Percentiles rank a stretch among this genome's conserved stretches.
Conservation (phyloP, 495 filamentous ascomycete species). For the Trichocladium antarcticum region DNA sequence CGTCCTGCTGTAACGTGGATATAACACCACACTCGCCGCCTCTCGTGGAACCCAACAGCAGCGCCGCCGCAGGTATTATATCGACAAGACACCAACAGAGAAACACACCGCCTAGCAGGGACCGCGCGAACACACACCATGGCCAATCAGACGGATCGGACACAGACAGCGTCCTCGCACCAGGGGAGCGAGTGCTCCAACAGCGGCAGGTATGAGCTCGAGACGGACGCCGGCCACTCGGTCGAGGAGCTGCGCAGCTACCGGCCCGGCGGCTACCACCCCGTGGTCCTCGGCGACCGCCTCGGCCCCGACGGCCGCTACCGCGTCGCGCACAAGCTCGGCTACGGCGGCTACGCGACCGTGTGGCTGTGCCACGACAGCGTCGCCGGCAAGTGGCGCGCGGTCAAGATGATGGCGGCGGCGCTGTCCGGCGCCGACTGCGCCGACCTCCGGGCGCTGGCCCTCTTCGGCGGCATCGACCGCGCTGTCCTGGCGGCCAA, state of each 20-base stretch:
- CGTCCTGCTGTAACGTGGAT: too few relatives aligned
- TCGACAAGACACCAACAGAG: too few relatives aligned
- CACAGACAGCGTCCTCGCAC: too few relatives aligned
- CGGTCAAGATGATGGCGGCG: conserved; percentile 21
- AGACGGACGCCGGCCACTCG: not conserved
- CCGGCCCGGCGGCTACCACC: conserved; percentile 31
- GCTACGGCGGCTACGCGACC: conserved; percentile 40
- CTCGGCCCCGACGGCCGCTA: conserved; percentile 31
- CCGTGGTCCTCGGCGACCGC: conserved; percentile 37
- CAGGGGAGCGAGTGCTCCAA: too few relatives aligned
- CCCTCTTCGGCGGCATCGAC: not conserved
- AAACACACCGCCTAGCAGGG: too few relatives aligned
- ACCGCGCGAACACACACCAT: too few relatives aligned
- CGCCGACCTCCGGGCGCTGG: conserved; percentile 12
- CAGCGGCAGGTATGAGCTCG: not conserved
- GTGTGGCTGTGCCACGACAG: conserved; percentile 46
- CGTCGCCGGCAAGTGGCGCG: conserved; percentile 13
- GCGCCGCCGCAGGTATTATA: too few relatives aligned
- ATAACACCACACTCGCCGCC: too few relatives aligned
- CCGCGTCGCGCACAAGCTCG: conserved; percentile 44
- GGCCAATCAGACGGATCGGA: too few relatives aligned
- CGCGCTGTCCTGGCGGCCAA: not conserved
- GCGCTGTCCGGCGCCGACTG: not conserved
- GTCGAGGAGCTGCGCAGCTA: conserved; percentile 13
- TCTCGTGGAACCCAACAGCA: too few relatives aligned